These are phyloP conservation scores for Epichloe gansuensis DNA, from an alignment of 2,329 filamentous ascomycete genomes.

Conservation along the genomic window DNA sequence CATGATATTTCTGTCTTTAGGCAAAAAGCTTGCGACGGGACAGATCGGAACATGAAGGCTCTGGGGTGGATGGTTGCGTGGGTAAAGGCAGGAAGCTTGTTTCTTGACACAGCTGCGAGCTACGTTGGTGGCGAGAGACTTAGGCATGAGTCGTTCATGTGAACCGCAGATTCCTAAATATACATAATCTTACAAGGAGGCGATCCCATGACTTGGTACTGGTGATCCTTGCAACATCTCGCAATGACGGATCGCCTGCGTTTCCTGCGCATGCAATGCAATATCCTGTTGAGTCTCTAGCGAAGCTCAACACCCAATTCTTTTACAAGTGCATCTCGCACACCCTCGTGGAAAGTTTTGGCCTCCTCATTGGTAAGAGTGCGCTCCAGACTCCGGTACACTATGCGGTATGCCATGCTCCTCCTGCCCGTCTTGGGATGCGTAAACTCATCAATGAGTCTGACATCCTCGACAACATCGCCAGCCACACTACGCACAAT, in stretches of 20 bases:
- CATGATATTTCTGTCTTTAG: slow-evolving; percentile 19
- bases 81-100: slow-evolving; percentile 22
- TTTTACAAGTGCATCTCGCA: slow-evolving; percentile 52
- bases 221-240: background rate
- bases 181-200: background rate
- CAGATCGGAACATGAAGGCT: slow-evolving; percentile 23
- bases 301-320: slow-evolving; percentile 61
- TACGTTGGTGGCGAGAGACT: slow-evolving; percentile 19
- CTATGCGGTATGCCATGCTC: slow-evolving; percentile 86
- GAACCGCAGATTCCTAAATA: background rate
- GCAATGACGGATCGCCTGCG: background rate
- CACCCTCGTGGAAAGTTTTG: slow-evolving; percentile 60
- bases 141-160: slow-evolving; percentile 16
- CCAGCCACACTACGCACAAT: slow-evolving; percentile 73
- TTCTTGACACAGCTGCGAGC: slow-evolving; percentile 17
- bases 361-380: slow-evolving; percentile 78
- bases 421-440: slow-evolving; percentile 74
- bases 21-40: slow-evolving; percentile 17
- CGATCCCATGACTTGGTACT: background rate
- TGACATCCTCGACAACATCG: slow-evolving; percentile 78
- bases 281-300: slow-evolving; percentile 8
- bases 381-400: slow-evolving; percentile 83
- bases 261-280: background rate
- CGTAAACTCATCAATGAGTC: slow-evolving; percentile 71
- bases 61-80: slow-evolving; percentile 19